Percentiles rank a stretch among this genome's conserved stretches.
Conservation (phyloP, 441 rosid species). For the Populus hybrid region DNA sequence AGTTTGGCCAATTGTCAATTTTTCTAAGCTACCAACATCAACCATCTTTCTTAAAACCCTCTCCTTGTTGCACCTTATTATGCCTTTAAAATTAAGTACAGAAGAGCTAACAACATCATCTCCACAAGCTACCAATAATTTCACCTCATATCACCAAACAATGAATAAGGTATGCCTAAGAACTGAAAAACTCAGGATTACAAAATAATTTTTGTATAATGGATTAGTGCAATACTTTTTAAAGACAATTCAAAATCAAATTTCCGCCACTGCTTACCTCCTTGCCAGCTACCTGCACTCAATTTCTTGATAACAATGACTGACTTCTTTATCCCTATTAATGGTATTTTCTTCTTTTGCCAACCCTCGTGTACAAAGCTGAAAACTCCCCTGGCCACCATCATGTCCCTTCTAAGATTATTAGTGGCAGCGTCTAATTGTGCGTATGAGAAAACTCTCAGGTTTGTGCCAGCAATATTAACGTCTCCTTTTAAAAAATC, state of each 20-base stretch:
- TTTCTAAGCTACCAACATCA: too few relatives aligned
- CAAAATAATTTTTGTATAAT: too few relatives aligned
- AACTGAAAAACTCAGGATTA: not conserved
- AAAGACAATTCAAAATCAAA: too few relatives aligned
- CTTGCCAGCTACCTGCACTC: slow-evolving; percentile 62
- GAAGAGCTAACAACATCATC: not conserved
- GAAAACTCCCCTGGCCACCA: slow-evolving; percentile 82
- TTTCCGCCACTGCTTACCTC: slow-evolving; percentile 27
- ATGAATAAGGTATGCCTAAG: not conserved
- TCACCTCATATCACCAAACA: not conserved
- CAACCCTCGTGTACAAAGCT: slow-evolving; percentile 76
- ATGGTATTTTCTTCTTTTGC: slow-evolving; percentile 53
- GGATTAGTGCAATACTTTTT: too few relatives aligned
- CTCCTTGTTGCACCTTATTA: too few relatives aligned
- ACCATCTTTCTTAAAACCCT: too few relatives aligned
- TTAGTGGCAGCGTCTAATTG: slow-evolving; percentile 60
- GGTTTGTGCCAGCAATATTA: slow-evolving; percentile 38
- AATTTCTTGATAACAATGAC: slow-evolving; percentile 63
- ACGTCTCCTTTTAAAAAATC: slow-evolving; percentile 41
- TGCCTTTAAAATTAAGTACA: too few relatives aligned
- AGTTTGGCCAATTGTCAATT: too few relatives aligned
- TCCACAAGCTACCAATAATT: not conserved
- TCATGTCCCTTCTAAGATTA: slow-evolving; percentile 49
- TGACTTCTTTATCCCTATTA: slow-evolving; percentile 39
- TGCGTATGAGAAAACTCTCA: slow-evolving; percentile 52